A percentile compares a stretch with the other conserved stretches of the same genome.
Conservation (phyloP, 1,284 basidiomycete species). For the Papiliotrema laurentii region DNA sequence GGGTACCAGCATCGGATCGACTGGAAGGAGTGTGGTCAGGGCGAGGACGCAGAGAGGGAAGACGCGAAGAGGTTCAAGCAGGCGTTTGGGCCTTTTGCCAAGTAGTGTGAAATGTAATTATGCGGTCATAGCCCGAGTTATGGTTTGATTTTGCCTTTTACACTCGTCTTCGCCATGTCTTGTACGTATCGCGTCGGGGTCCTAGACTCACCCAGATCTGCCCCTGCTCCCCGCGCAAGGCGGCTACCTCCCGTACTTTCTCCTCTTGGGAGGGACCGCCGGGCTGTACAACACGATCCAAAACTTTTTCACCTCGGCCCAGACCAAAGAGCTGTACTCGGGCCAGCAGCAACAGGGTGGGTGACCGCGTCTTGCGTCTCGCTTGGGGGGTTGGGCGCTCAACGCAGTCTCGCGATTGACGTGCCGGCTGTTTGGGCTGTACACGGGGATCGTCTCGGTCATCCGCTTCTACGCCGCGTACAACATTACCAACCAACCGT, state of each 20-base stretch:
- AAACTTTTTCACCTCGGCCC: slow-evolving; percentile 69
- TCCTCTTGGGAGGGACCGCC: slow-evolving; percentile 67
- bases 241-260: slow-evolving; percentile 80
- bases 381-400: neutral
- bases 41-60: slow-evolving; percentile 73
- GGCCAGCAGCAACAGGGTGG: slow-evolving; percentile 53
- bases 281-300: slow-evolving; percentile 81
- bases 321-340: slow-evolving; percentile 73
- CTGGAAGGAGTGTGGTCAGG: slow-evolving; percentile 79
- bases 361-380: slow-evolving; percentile 9
- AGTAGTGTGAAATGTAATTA: slow-evolving; percentile 8
- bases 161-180: neutral
- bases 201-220: too few relatives aligned
- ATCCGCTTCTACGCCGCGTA: slow-evolving; percentile 82
- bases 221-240: slow-evolving; percentile 30
- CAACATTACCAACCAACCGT: slow-evolving; percentile 74
- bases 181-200: neutral
- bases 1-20: slow-evolving; percentile 71
- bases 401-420: slow-evolving; percentile 72
- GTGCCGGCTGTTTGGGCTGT: slow-evolving; percentile 78
- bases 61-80: slow-evolving; percentile 77
- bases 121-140: too few relatives aligned
- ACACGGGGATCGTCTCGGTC: slow-evolving; percentile 78
- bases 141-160: too few relatives aligned
- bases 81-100: slow-evolving; percentile 66